These are phyloP conservation scores for Cyclocybe cylindracea DNA, from an alignment of 768 basidiomycete genomes.

Conservation along the genomic window DNA sequence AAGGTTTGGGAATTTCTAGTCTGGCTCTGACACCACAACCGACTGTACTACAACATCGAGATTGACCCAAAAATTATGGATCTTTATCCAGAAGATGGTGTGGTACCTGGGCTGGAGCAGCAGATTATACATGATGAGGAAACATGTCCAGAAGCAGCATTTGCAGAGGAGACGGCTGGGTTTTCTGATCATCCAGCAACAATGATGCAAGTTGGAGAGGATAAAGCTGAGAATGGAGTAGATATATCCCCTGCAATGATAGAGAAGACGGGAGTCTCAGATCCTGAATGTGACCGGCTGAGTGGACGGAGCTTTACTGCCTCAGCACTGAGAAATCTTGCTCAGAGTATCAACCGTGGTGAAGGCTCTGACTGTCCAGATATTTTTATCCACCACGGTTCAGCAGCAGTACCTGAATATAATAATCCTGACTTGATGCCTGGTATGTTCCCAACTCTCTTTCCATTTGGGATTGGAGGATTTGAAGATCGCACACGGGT, in stretches of 20 bases:
- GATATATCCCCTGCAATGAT: slow-evolving; percentile 16
- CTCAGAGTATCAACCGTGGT: neutral
- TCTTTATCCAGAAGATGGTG: slow-evolving; percentile 2
- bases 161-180: slow-evolving; percentile 28
- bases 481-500: slow-evolving; percentile 21
- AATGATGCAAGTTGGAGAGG: neutral
- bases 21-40: slow-evolving; percentile 24
- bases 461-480: slow-evolving; percentile 30
- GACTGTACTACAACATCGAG: slow-evolving; percentile 12
- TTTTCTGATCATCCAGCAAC: slow-evolving; percentile 24
- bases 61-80: neutral
- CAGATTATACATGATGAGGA: slow-evolving; percentile 16
- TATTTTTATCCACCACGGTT: slow-evolving; percentile 19
- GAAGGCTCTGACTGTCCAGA: slow-evolving; percentile 17
- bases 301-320: slow-evolving; percentile 22
- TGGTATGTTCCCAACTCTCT: slow-evolving; percentile 29
- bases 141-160: slow-evolving; percentile 4
- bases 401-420: slow-evolving; percentile 26
- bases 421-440: slow-evolving; percentile 30
- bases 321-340: slow-evolving; percentile 23
- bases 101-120: neutral
- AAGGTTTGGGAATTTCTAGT: slow-evolving; percentile 24
- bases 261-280: slow-evolving; percentile 30
- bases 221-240: neutral
- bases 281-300: slow-evolving; percentile 24